A percentile compares a stretch with the other conserved stretches of the same genome.
Evolutionary conservation across 208 protist genomes (phyloP).

Genomic region (Novymonas esmeraldas): DNA sequence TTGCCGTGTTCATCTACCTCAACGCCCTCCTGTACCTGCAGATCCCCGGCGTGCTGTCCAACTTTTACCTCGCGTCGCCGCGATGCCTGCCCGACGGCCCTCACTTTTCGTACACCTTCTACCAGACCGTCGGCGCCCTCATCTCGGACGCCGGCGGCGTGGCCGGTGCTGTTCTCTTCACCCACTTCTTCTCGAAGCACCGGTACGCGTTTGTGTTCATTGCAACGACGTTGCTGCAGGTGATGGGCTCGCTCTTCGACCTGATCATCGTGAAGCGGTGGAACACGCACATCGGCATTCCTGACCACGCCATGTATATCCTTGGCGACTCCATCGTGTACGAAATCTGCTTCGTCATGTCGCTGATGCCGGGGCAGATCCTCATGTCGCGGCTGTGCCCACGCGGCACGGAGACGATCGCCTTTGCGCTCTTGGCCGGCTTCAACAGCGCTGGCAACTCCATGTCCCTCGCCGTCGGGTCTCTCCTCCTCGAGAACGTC

Average conservation of each 20-base stretch:
- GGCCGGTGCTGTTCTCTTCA: slow-evolving; percentile 38
- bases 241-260: slow-evolving; percentile 48
- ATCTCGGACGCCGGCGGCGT: slow-evolving; percentile 39
- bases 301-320: slow-evolving; percentile 59
- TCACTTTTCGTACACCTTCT: slow-evolving; percentile 64
- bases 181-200: slow-evolving; percentile 36
- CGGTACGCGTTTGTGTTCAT: slow-evolving; percentile 50
- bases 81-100: slow-evolving; percentile 50
- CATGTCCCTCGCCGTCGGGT: slow-evolving; percentile 50
- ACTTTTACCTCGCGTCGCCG: slow-evolving; percentile 47
- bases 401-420: slow-evolving; percentile 56
- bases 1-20: slow-evolving; percentile 53
- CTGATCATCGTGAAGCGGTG: slow-evolving; percentile 57
- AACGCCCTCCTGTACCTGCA: slow-evolving; percentile 53
- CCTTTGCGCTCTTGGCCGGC: slow-evolving; percentile 61
- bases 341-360: slow-evolving; percentile 47
- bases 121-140: slow-evolving; percentile 42
- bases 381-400: slow-evolving; percentile 64
- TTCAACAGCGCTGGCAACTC: slow-evolving; percentile 49
- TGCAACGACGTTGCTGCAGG: slow-evolving; percentile 30
- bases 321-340: slow-evolving; percentile 64
- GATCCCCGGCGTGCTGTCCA: slow-evolving; percentile 44
- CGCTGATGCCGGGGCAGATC: slow-evolving; percentile 57
- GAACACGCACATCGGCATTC: slow-evolving; percentile 43
- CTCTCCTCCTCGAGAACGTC: slow-evolving; percentile 47